phyloP scores from a whole-genome alignment of 129 eudicot genomes.

The Logfia minima region DNA sequence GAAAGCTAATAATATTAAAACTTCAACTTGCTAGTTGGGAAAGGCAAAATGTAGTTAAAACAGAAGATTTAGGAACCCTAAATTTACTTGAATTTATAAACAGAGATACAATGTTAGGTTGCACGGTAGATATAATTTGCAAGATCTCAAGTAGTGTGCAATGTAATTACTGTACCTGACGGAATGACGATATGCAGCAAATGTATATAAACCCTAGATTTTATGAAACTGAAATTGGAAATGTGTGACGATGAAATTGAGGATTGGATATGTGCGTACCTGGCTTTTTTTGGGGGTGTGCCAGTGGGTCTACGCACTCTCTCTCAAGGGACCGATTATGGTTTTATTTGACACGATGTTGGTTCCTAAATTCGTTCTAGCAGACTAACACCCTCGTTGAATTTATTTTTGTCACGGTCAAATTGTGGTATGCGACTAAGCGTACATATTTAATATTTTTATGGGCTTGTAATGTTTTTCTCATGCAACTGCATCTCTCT shows the following conservation, averaged over 20 bases:
- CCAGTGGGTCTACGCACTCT: background rate
- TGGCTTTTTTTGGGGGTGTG: conserved; percentile 15
- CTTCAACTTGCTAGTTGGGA: background rate
- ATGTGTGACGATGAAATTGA: conserved; percentile 18
- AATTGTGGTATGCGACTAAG: too few species aligned
- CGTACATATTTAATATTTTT: too few species aligned
- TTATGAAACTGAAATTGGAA: background rate
- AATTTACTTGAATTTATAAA: background rate
- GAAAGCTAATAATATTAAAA: background rate
- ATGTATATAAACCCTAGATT: conserved; percentile 24
- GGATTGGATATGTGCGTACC: conserved; percentile 56
- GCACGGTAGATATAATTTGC: background rate
- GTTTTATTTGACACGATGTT: too few species aligned
- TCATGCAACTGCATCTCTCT: too few species aligned
- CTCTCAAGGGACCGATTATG: background rate
- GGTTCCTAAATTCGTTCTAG: too few species aligned
- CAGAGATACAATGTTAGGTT: background rate
- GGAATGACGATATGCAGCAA: conserved; percentile 8
- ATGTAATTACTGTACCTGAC: conserved; percentile 26
- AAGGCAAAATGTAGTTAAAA: background rate
- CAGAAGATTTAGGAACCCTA: background rate
- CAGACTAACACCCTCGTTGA: too few species aligned
- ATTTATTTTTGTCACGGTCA: too few species aligned
- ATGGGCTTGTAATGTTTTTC: too few species aligned
- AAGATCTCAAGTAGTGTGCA: conserved; percentile 7